Evolutionary conservation across 179 eudicot species (phyloP), one percentile per base, ranked within the genome.

Genomic region (Patellifolia procumbens): DNA sequence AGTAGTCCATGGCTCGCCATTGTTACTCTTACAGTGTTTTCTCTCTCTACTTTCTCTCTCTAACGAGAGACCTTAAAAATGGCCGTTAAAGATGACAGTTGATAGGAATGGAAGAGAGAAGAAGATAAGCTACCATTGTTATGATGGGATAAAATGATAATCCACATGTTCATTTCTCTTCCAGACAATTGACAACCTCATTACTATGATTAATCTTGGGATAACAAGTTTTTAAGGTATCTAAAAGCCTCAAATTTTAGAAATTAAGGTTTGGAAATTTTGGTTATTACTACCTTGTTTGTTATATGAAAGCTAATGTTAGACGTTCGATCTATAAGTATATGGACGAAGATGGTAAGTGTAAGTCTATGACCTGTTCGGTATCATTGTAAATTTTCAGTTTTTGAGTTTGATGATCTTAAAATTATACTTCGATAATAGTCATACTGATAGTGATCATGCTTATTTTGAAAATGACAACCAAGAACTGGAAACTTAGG

Each of bases 1-100:
- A 78, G 81, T 52, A 78, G 45, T 3, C 76, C 81, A 39, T 61
- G 70, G 43, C 19, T 72, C 24, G 72, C 76, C 81, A 78, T 78
- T 62, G 59, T n/a, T 68, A 12, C 17, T 39, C 46, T 62, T 0
- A 49, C 19, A n/a, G n/a, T 34, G 67, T 16, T 62, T 15, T 62
- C 65, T 29, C 71, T 68, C 71, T 24, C 53, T 24, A 13, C n/a
- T 68, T 45, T 68, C 56, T 68, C 56, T 46, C 39, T n/a, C 58
- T 49, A 69, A 22, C 2, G 16, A 11, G 0, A 11, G 34, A 15
- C 19, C 35, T 5, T 1, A 62, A 70, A 13, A 51, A 51, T 70
- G 61, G 45, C 61, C 45, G 61, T 69, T 69, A n/a, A 32, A 17
- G 32, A 32, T 52, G n/a, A 48, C 58, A 48, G 72, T 45, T 43